These are phyloP conservation scores for Termitomyces titanicus DNA, from an alignment of 768 basidiomycete species.

Conservation along the genomic window DNA sequence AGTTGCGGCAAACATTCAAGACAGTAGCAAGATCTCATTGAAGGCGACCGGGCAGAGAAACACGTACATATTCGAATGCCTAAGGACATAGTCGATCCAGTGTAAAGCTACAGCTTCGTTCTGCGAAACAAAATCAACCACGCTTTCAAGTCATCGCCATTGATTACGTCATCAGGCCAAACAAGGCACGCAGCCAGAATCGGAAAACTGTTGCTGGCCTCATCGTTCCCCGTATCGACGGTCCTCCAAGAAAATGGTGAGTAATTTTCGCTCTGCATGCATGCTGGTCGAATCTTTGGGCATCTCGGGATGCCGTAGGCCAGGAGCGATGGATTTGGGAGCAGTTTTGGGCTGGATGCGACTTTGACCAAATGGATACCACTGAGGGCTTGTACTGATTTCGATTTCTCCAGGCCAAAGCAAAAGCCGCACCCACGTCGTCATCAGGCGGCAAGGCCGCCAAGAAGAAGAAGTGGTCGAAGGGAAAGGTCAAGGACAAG, in stretches of 20 bases:
- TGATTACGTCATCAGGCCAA: constrained; percentile 32
- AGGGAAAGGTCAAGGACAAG: constrained; percentile 99
- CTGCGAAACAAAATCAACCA: too few species aligned
- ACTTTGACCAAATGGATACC: constrained; percentile 30
- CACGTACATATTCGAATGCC: not conserved
- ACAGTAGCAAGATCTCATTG: not conserved
- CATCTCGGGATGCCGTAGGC: not conserved
- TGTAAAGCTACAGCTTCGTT: not conserved
- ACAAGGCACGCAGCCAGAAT: constrained; percentile 37
- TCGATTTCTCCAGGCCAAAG: constrained; percentile 50
- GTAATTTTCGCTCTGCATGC: constrained; percentile 18
- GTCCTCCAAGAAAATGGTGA: constrained; percentile 42
- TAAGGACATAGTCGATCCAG: too few species aligned
- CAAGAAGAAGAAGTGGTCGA: constrained; percentile 99
- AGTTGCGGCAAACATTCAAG: too few species aligned
- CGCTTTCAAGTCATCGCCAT: not conserved
- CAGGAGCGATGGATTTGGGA: not conserved
- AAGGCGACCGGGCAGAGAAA: not conserved
- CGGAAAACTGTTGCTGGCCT: constrained; percentile 14
- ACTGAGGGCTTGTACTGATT: constrained; percentile 16
- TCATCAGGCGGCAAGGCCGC: constrained; percentile 72
- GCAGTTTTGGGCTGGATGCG: constrained; percentile 34
- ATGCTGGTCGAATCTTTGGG: not conserved
- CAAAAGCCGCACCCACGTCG: constrained; percentile 74
- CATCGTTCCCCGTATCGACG: constrained; percentile 35